These are phyloP conservation scores for Saccharomycopsis lassenensis DNA, from an alignment of 805 yeast genomes.

Conservation along the genomic window DNA sequence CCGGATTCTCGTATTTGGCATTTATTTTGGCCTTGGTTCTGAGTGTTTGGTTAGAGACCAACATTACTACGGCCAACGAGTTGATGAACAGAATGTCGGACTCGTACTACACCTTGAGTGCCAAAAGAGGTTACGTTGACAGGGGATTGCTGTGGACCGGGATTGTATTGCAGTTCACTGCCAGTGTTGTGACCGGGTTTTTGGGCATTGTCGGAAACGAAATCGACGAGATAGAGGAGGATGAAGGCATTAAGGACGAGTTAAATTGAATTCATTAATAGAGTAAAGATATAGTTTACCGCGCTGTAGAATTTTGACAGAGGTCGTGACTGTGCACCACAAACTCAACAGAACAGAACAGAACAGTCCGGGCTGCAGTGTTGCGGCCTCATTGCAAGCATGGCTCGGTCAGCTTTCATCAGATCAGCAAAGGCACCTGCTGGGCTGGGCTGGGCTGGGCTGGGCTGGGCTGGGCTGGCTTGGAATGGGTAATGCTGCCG, in stretches of 20 bases:
- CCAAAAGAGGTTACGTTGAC: conserved; percentile 8
- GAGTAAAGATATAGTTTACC: too few species aligned
- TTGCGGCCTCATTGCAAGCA: too few species aligned
- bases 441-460: too few species aligned
- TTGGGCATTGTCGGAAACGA: conserved; percentile 15
- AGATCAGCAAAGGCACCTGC: too few species aligned
- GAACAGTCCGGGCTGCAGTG: too few species aligned
- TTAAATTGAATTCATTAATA: too few species aligned
- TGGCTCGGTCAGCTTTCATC: too few species aligned
- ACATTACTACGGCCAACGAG: conserved; percentile 14
- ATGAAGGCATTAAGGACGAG: conserved; percentile 7
- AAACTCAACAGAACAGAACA: too few species aligned
- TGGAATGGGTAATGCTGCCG: too few species aligned
- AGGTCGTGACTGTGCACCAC: too few species aligned
- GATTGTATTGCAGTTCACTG: conserved; percentile 13
- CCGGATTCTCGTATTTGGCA: conserved; percentile 12
- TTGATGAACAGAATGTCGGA: conserved; percentile 17
- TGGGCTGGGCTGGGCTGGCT: too few species aligned
- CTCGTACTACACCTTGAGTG: conserved; percentile 10
- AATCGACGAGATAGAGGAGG: conserved; percentile 11
- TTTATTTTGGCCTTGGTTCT: conserved; percentile 12
- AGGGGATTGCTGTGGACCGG: conserved; percentile 17
- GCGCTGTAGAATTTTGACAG: too few species aligned
- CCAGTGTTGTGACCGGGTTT: conserved; percentile 6
- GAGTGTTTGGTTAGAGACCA: conserved; percentile 18